Base-by-base conservation (phyloP, 305 asterid species). In the Plantago rigida region DNA sequence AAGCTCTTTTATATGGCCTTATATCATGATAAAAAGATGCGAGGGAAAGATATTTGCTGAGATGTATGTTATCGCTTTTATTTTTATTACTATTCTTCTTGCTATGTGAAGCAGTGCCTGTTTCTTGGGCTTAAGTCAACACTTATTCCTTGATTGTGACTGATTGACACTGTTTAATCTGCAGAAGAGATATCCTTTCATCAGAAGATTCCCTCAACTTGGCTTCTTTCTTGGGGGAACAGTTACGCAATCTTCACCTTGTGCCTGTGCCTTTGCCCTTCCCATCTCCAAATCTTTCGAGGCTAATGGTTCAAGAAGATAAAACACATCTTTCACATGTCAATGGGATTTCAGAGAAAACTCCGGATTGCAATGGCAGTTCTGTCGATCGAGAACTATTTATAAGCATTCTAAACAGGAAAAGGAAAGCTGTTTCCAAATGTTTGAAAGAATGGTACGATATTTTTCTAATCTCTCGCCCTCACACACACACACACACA, bases 181-280 rank as follows among this genome's bases (percentile, higher is more conserved):
- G 82, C 89, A 90, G 94, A 74, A 79, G 94, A 69, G 84, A 86
- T 57, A 49, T 71, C 57, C 82, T 92, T 34, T 75, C 94, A 54
- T 82, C 76, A 71, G 85, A 83, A 61, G 89, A 86, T 51, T 60
- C 73, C 28, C 72, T 80, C 69, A 75, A 71, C 68, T 70, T 92
- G 79, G 95, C 96, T 71, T 79, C 89, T 9, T 92, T 92, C 72
- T 73, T 92, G 76, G 99, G 96, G 51, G 87, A 92, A 82, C 93
- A 88, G 82, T 71, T 92, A 75, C 88, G 71, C 55, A 63, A 79
- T 76, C 93, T 92, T 73, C 99, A 88, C 74, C 71, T 57, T 69
- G 66, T 92, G 75, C 96, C 96, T 68, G 72, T 92, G 70, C 96
- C 95, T 9, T 0, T 22, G 24, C 26, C 26, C 26, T 62, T 62